Evolutionary conservation across 345 rosid species (phyloP), one percentile per base, ranked within the genome.

Genomic region (Cardamine resedifolia): DNA sequence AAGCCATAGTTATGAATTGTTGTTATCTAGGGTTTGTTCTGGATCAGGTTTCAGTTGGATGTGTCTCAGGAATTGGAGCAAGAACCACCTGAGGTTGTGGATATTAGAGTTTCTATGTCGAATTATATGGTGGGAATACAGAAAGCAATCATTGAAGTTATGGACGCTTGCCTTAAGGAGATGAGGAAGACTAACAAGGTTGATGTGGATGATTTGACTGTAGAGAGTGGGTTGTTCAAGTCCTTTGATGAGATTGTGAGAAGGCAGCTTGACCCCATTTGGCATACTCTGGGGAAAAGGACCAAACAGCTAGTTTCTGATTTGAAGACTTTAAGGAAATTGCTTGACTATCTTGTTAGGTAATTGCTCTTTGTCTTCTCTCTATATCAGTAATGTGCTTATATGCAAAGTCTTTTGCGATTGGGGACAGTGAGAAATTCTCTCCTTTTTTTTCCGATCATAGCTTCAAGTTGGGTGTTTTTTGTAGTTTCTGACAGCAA

Each of bases 321-420:
- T 83, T 85, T 95, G 88, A 95, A 90, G 90, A 95, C 98, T 58
- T 72, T 95, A 78, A 83, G 99, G 79, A 91, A 91, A 81, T 76
- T 95, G 85, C 83, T 91, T 79, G 99, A 95, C 50, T 95, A 91
- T 86, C 97, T 95, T 74, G 98, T 95, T 60, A 87, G 99, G 99
- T 95, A 84, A 30, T 8, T 2, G 16, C 36, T 52, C 60, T 73
- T 1, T 28, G 5, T 20, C 31, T 27, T 43, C 43, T 18, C 12
- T 38, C 49, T 19, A 5, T 0, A 10, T 30, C 7, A 52, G 36
- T 3, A 44, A 24, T 34, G 48, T 73, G 26, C 14, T 53, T 63
- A 10, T 63, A n/a, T n/a, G 57, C 41, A 3, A 51, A 56, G 44
- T 28, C 4, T 34, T 34, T 8, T 8, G n/a, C n/a, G n/a, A n/a